phyloP scores from a whole-genome alignment of 2,329 filamentous ascomycete species.

The Xylariales sp. region DNA sequence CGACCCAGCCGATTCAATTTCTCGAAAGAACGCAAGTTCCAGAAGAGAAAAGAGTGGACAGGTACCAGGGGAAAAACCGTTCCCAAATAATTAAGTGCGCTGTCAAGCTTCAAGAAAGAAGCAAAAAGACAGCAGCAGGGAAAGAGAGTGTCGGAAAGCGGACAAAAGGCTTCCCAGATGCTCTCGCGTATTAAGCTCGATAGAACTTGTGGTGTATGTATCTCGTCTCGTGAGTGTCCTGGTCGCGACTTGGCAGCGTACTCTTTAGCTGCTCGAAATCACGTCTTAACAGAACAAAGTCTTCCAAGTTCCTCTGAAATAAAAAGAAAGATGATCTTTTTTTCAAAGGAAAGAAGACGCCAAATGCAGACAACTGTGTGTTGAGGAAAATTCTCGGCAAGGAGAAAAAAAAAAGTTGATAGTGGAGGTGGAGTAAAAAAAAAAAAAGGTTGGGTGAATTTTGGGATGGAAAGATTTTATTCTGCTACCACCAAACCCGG shows the following conservation, averaged over 20 bases:
- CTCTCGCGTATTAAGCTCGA: slow-evolving; percentile 3
- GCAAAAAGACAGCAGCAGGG: slow-evolving; percentile 10
- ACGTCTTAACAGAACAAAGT: slow-evolving; percentile 16
- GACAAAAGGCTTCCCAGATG: slow-evolving; percentile 3
- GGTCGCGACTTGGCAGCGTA: slow-evolving; percentile 5
- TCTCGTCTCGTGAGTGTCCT: background rate
- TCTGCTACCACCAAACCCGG: background rate
- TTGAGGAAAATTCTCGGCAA: slow-evolving; percentile 26
- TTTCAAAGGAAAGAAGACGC: slow-evolving; percentile 39
- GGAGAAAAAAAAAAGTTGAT: slow-evolving; percentile 15
- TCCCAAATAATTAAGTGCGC: slow-evolving; percentile 7
- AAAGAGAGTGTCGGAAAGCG: slow-evolving; percentile 8
- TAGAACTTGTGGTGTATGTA: no score
- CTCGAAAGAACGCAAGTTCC: slow-evolving; percentile 23
- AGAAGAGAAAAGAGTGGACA: slow-evolving; percentile 18
- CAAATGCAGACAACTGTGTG: slow-evolving; percentile 25
- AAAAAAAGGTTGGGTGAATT: slow-evolving; percentile 19
- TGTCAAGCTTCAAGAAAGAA: slow-evolving; percentile 9
- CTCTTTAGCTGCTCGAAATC: slow-evolving; percentile 8
- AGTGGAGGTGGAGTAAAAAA: slow-evolving; percentile 22
- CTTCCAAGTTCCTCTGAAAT: slow-evolving; percentile 34
- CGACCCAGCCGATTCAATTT: slow-evolving; percentile 19
- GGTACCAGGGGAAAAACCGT: slow-evolving; percentile 14
- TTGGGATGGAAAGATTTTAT: slow-evolving; percentile 18
- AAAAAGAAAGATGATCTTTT: slow-evolving; percentile 32